Conservation (phyloP, 2,329 filamentous ascomycete species). For the Aspergillus sp. region DNA sequence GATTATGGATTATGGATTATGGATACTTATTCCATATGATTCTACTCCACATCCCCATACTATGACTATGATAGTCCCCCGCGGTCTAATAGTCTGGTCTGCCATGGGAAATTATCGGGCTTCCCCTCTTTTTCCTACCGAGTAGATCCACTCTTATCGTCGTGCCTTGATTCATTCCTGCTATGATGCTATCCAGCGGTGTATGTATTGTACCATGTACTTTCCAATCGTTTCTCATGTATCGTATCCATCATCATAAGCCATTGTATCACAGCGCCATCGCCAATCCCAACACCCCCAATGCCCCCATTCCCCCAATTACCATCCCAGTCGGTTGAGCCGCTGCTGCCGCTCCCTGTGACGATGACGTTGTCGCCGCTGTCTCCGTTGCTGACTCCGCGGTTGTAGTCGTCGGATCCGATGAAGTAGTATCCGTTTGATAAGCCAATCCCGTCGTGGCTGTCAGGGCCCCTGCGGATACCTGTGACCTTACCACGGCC, state of each 20-base stretch:
- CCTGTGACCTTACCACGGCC: conserved; percentile 24
- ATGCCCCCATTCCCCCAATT: conserved; percentile 14
- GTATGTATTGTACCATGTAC: no score
- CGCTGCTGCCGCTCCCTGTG: conserved; percentile 9
- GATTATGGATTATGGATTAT: no score
- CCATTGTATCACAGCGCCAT: conserved; percentile 14
- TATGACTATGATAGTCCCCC: no score
- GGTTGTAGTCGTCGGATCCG: conserved; percentile 6
- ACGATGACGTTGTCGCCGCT: conserved; percentile 13
- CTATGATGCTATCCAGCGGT: no score
- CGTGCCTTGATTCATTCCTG: no score
- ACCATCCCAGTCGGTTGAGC: conserved; percentile 13
- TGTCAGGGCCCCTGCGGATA: conserved; percentile 21
- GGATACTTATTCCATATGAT: no score
- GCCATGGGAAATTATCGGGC: no score
- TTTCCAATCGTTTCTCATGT: no score
- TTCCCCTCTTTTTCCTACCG: no score
- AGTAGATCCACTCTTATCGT: no score
- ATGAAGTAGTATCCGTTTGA: conserved; percentile 2
- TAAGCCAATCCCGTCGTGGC: conserved; percentile 16
- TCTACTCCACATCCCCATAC: no score
- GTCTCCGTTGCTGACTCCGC: conserved; percentile 4
- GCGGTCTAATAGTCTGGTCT: no score
- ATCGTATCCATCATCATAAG: neutral
- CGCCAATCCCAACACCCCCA: conserved; percentile 18